phyloP scores from a whole-genome alignment of 805 yeast genomes.

The Yamadazyma takamatsuzukensis region DNA sequence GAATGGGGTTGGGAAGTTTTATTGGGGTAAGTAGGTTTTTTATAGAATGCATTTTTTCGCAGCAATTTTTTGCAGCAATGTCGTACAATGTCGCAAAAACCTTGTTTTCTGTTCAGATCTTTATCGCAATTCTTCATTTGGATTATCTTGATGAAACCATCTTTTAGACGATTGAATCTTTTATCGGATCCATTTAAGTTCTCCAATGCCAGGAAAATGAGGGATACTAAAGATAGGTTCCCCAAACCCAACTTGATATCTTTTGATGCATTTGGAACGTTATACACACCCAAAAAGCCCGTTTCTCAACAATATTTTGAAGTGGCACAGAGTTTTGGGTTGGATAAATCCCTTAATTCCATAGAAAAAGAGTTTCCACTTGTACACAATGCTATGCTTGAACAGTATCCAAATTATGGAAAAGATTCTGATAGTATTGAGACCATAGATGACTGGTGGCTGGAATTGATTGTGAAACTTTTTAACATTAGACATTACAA shows the following conservation, averaged over 20 bases:
- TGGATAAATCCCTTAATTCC: constrained; percentile 24
- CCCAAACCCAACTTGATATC: constrained; percentile 50
- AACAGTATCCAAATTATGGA: constrained; percentile 61
- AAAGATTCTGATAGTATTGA: constrained; percentile 25
- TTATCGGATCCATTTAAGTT: constrained; percentile 23
- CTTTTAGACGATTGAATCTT: constrained; percentile 8
- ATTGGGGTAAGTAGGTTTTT: too few relatives aligned
- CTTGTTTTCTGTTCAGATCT: too few relatives aligned
- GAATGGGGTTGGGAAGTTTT: constrained; percentile 78
- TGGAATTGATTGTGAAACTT: constrained; percentile 39
- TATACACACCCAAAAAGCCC: constrained; percentile 55
- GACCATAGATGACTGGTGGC: constrained; percentile 55
- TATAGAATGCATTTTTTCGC: too few relatives aligned
- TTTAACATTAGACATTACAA: constrained; percentile 32
- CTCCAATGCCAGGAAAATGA: constrained; percentile 19
- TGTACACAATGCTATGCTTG: constrained; percentile 33
- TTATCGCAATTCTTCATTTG: too few relatives aligned
- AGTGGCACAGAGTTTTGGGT: constrained; percentile 45
- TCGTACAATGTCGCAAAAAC: too few relatives aligned
- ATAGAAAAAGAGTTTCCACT: constrained; percentile 23
- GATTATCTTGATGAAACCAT: too few relatives aligned
- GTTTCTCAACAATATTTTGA: constrained; percentile 51
- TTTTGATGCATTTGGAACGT: constrained; percentile 66
- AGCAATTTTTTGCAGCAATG: too few relatives aligned
- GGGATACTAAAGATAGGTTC: constrained; percentile 23